A percentile compares a stretch with the other conserved stretches of the same genome.
Conservation (phyloP, 805 yeast species). For the Schwanniomyces yamadae region DNA sequence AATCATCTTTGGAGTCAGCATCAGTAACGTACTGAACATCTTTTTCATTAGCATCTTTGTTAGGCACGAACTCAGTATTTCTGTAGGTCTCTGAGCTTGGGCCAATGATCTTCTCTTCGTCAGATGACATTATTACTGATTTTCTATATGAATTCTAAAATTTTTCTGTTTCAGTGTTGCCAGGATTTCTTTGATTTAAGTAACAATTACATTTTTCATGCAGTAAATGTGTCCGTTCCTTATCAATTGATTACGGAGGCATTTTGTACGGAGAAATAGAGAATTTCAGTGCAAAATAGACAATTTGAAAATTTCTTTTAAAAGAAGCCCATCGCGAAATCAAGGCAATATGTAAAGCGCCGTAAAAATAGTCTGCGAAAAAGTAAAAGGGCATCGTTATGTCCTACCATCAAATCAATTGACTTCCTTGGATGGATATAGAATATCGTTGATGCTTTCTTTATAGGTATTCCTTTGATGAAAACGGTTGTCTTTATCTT, state of each 20-base stretch:
- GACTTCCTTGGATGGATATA: no score
- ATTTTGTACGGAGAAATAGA: no score
- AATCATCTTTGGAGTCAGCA: background rate
- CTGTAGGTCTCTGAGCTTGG: conserved; percentile 3
- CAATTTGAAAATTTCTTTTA: conserved; percentile 1
- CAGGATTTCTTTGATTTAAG: no score
- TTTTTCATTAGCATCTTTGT: background rate
- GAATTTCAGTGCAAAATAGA: no score
- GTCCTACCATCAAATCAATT: background rate
- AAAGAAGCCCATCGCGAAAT: conserved; percentile 4
- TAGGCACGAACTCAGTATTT: background rate
- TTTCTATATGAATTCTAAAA: no score
- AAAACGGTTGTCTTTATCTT: no score
- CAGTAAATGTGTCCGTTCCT: no score
- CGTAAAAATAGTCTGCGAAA: background rate
- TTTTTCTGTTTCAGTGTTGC: no score
- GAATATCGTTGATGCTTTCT: conserved; percentile 3
- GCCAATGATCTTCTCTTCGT: conserved; percentile 5
- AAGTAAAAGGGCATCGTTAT: background rate
- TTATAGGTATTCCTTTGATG: no score
- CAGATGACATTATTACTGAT: conserved; percentile 3
- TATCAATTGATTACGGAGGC: no score
- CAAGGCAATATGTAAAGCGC: background rate
- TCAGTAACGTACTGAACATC: conserved; percentile 1
- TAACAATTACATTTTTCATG: no score